Base-by-base conservation (phyloP, 2,329 filamentous ascomycete genomes). In the Cercospora janseana region DNA sequence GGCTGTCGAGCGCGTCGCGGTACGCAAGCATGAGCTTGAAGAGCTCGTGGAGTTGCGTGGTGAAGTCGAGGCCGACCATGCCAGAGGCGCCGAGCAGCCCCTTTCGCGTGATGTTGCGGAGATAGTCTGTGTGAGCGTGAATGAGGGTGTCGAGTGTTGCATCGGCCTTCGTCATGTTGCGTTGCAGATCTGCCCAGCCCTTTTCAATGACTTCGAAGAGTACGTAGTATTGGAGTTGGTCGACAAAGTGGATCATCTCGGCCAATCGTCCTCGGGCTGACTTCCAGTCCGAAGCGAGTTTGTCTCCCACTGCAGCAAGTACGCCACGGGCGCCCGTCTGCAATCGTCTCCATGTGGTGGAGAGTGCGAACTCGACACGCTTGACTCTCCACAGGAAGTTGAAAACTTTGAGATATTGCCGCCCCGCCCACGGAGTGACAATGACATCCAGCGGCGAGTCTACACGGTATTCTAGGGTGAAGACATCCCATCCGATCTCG, bases 371-470 rank as follows among this genome's bases (percentile, higher is more conserved):
- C 65, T 98, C 93, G 44, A 98, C 93, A 21, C 93, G 86, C 72
- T 98, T 98, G 65, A 98, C 89, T 56, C 93, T 86, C 92, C 93
- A 98, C 3, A 98, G 79, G 66, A 98, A 96, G 71, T 98, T 98
- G 79, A 98, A 98, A 7, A 98, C 89, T 67, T 97, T 97, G 61
- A 98, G 84, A 67, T 98, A 98, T 67, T 98, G 92, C 16, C 92
- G 87, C 59, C 88, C 92, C 37, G 90, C 91, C 82, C 91, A 96
- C 32, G 94, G 89, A 0, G 92, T 97, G 29, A 98, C 90, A 40
- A 98, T 91, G 21, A 98, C 93, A 66, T 98, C 93, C 18, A 96
- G 88, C 0, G 93, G 93, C 2, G 92, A 87, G 67, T 95, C 91
- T 60, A 98, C 93, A 69, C 97, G 96, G 73, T 98, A 98, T 68